Conservation (phyloP, 1,284 basidiomycete genomes). For the Tilletia indica region DNA sequence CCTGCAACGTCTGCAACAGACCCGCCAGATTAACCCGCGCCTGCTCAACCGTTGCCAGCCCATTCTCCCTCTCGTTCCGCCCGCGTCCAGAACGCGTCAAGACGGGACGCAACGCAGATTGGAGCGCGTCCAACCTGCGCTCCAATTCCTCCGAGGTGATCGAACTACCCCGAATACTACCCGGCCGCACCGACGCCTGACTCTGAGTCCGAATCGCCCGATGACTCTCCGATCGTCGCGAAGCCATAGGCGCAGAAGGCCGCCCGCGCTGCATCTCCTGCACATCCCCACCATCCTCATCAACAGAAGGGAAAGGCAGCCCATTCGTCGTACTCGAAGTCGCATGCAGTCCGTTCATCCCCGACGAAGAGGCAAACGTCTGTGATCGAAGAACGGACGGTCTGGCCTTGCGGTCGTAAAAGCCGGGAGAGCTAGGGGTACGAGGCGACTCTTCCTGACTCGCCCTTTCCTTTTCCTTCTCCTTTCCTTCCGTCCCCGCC, state of each 20-base stretch:
- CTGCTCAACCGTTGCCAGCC: constrained; percentile 21
- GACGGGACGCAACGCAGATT: not conserved
- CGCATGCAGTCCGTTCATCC: not conserved
- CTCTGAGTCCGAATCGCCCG: not conserved
- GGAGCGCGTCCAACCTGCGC: constrained; percentile 16
- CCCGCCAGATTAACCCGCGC: constrained; percentile 19
- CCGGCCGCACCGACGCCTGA: constrained; percentile 1
- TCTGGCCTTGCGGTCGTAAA: constrained; percentile 15
- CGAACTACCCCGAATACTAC: not conserved
- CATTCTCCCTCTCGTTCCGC: constrained; percentile 6
- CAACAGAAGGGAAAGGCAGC: constrained; percentile 6
- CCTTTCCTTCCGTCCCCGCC: constrained; percentile 18
- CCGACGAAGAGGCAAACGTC: not conserved
- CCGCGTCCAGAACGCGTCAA: constrained; percentile 12
- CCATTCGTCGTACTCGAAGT: not conserved
- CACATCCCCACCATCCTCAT: constrained; percentile 6
- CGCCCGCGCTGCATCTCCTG: constrained; percentile 3
- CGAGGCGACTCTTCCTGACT: not conserved
- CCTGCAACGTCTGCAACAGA: constrained; percentile 23
- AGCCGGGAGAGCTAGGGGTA: constrained; percentile 4
- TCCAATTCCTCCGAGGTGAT: constrained; percentile 7
- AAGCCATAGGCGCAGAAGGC: not conserved
- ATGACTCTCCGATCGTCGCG: not conserved
- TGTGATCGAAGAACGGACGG: constrained; percentile 16
- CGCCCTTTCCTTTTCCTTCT: constrained; percentile 2